Evolutionary conservation across 2,329 filamentous ascomycete genomes (phyloP).

Genomic region (Ophiostoma triangulosporum): DNA sequence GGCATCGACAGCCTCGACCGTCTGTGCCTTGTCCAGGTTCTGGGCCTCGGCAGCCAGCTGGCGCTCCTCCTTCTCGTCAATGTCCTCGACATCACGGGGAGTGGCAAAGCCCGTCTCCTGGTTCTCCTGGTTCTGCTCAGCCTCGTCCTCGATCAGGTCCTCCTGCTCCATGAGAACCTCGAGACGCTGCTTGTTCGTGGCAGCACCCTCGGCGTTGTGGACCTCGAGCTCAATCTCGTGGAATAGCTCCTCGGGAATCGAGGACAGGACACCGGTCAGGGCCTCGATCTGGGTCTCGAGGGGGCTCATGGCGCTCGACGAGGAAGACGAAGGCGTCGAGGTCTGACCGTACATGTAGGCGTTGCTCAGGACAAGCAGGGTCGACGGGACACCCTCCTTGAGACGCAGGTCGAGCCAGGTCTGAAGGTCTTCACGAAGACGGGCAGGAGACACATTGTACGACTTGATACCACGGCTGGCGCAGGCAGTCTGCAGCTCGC

Average conservation of each 20-base stretch:
- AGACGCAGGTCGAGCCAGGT: slow-evolving; percentile 91
- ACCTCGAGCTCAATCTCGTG: slow-evolving; percentile 99
- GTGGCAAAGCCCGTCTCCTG: slow-evolving; percentile 60
- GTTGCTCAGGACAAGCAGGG: slow-evolving; percentile 87
- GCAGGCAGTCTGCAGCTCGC: slow-evolving; percentile 83
- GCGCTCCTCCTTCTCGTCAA: slow-evolving; percentile 84
- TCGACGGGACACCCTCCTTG: slow-evolving; percentile 90
- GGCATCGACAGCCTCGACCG: slow-evolving; percentile 32
- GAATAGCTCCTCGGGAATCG: slow-evolving; percentile 95
- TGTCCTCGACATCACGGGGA: slow-evolving; percentile 77
- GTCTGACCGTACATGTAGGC: slow-evolving; percentile 88
- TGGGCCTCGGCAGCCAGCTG: slow-evolving; percentile 37
- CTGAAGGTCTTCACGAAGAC: slow-evolving; percentile 77
- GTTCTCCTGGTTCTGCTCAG: slow-evolving; percentile 75
- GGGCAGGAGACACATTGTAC: slow-evolving; percentile 77
- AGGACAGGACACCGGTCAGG: slow-evolving; percentile 79
- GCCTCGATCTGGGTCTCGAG: slow-evolving; percentile 86
- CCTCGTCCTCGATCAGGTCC: slow-evolving; percentile 94
- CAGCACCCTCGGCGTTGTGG: slow-evolving; percentile 88
- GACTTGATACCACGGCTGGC: slow-evolving; percentile 86
- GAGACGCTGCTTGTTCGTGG: slow-evolving; percentile 96
- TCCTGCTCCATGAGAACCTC: slow-evolving; percentile 98
- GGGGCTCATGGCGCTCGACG: slow-evolving; percentile 40
- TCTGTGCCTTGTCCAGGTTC: slow-evolving; percentile 27
- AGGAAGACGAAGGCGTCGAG: slow-evolving; percentile 11